Evolutionary conservation across 768 basidiomycete species (phyloP).

Genomic region (Suillus plorans): DNA sequence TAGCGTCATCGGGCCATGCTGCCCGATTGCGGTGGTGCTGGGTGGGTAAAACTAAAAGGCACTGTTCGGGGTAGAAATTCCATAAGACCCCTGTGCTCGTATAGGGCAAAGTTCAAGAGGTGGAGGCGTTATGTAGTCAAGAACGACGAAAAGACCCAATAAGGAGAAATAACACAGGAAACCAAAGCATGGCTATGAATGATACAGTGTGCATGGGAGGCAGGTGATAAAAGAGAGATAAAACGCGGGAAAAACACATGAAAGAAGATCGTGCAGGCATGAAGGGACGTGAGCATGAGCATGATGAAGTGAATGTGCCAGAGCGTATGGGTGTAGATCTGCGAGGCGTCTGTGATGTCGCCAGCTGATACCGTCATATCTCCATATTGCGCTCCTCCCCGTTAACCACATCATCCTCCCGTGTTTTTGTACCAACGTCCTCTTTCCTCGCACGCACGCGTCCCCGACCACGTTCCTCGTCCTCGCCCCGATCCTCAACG

Average conservation of each 20-base stretch:
- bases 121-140: background rate
- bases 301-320: background rate
- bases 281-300: background rate
- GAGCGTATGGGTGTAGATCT: background rate
- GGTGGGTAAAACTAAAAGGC: background rate
- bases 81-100: background rate
- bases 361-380: background rate
- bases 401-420: background rate
- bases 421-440: background rate
- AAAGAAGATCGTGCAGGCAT: background rate
- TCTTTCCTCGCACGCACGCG: background rate
- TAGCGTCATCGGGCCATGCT: background rate
- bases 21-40: background rate
- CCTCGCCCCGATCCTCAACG: background rate
- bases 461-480: background rate
- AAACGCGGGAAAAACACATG: background rate
- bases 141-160: constrained; percentile 1
- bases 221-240: background rate
- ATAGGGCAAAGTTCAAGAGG: background rate
- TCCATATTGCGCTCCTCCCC: background rate
- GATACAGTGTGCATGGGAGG: constrained; percentile 3
- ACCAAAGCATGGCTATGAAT: background rate
- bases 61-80: background rate
- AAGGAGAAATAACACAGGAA: constrained; percentile 7
- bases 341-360: background rate